Evolutionary conservation across 2,329 filamentous ascomycete species (phyloP).

Genomic region (Apiospora arundinis): DNA sequence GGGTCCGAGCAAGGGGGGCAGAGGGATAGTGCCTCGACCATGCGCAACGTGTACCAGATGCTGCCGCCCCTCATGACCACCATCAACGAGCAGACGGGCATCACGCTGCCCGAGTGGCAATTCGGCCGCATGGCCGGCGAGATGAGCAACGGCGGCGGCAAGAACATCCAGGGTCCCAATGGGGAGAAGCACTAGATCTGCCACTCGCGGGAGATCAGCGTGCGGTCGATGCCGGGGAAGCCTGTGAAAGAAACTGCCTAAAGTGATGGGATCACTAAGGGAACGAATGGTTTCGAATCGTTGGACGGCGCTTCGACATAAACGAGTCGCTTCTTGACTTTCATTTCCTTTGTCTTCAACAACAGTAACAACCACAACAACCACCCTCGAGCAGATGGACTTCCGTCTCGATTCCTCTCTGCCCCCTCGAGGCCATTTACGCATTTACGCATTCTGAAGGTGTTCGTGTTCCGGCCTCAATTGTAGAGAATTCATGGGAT

Average conservation of each 20-base stretch:
- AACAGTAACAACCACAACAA: not conserved
- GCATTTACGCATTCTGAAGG: constrained; percentile 13
- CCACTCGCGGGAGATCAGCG: constrained; percentile 8
- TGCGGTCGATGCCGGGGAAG: not conserved
- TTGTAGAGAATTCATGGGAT: not conserved
- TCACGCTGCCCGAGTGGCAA: constrained; percentile 79
- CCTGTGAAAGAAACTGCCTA: not conserved
- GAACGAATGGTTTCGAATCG: not conserved
- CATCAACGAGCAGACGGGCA: constrained; percentile 88
- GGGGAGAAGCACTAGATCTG: constrained; percentile 22
- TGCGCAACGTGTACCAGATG: constrained; percentile 85
- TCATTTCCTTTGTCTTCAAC: constrained; percentile 1
- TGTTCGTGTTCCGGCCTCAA: constrained; percentile 8
- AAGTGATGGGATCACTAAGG: not conserved
- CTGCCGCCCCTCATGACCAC: constrained; percentile 83
- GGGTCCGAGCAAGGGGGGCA: constrained; percentile 45
- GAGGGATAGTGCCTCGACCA: constrained; percentile 65
- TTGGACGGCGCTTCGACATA: not conserved
- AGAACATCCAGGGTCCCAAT: constrained; percentile 48
- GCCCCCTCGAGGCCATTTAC: not conserved
- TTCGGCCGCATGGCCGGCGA: constrained; percentile 56
- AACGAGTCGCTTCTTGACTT: not conserved
- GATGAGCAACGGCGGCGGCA: constrained; percentile 41
- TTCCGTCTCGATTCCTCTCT: not conserved
- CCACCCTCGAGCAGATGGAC: not conserved